Percentiles rank a stretch among this genome's conserved stretches.
phyloP scores from a whole-genome alignment of 1,284 basidiomycete species.

The Cystobasidiaceae sp. region DNA sequence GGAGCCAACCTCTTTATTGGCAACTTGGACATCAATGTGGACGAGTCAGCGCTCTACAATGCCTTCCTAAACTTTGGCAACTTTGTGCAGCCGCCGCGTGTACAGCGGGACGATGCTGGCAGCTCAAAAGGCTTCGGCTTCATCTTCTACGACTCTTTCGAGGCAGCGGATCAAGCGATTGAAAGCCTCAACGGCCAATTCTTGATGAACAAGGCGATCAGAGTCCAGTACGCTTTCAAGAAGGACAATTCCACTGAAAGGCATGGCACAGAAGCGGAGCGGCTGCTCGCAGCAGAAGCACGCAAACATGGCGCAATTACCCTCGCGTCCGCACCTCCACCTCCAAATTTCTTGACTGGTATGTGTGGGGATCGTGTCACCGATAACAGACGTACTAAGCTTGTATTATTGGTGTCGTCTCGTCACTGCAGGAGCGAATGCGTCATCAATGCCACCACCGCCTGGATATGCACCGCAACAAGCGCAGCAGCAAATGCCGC shows the following conservation, averaged over 20 bases:
- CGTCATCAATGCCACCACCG: slow-evolving; percentile 43
- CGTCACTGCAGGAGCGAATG: slow-evolving; percentile 12
- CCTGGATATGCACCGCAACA: slow-evolving; percentile 47
- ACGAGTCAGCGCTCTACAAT: slow-evolving; percentile 86
- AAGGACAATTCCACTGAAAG: slow-evolving; percentile 97
- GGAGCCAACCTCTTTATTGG: slow-evolving; percentile 97
- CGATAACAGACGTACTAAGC: too few species aligned
- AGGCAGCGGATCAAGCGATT: slow-evolving; percentile 90
- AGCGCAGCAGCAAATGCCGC: slow-evolving; percentile 24
- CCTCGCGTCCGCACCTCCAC: slow-evolving; percentile 25
- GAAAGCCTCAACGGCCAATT: slow-evolving; percentile 97
- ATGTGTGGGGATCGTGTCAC: background rate
- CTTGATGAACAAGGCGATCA: slow-evolving; percentile 95
- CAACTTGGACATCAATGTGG: slow-evolving; percentile 86
- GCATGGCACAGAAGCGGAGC: slow-evolving; percentile 91
- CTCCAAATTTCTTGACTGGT: slow-evolving; percentile 26
- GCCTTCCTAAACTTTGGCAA: slow-evolving; percentile 92
- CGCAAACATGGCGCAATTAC: slow-evolving; percentile 62
- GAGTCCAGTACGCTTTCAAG: slow-evolving; percentile 96
- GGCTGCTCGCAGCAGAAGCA: slow-evolving; percentile 88
- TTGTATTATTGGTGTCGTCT: too few species aligned
- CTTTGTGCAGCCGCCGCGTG: slow-evolving; percentile 90
- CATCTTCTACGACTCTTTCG: slow-evolving; percentile 93
- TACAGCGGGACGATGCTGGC: slow-evolving; percentile 45
- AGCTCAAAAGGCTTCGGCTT: slow-evolving; percentile 86